Base-by-base conservation (phyloP, 495 filamentous ascomycete genomes). In the Jackrogersella minutella region DNA sequence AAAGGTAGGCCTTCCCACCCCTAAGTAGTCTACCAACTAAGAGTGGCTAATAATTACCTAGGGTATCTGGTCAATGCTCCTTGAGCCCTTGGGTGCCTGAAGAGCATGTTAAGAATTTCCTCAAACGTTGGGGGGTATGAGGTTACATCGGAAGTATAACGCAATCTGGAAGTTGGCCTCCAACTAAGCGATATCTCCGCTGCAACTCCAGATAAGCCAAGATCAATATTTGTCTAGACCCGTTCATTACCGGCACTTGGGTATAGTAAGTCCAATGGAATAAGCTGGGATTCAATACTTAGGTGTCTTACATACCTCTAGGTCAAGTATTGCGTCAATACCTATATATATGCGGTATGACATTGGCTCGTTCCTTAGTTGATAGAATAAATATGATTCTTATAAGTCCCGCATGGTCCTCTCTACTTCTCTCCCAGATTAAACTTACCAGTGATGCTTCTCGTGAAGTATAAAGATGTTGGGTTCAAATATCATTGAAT, bases 71-170 rank as follows among this genome's bases (percentile, higher is more conserved):
- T 17, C 24, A 24, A 22, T 34, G 14, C 5, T 30, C 7, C 26
- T 30, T 30, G 26, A 3, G 7, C 7, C 7, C 7, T 30, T 7
- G n/a, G n/a, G n/a, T 30, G 3, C 26, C 3, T 30, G 7, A 30
- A 30, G 26, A 30, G 7, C 26, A 7, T 30, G 26, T 16, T 52
- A 34, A 43, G 5, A 17, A 44, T 14, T 11, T 47, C 34, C 26
- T 41, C 16, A 30, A 13, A 16, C 4, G 10, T 47, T 49, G 46
- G 17, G 13, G 31, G 52, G 55, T 34, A 28, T 46, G 28, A 56
- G 49, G 66, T 69, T 56, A 60, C 66, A 69, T 69, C 60, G 59
- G 55, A 54, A 5, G 10, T 36, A 44, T 50, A 54, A 39, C 55
- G 49, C 49, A 31, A 64, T 64, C 39, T 4, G 60, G 58, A 69